A percentile compares a stretch with the other conserved stretches of the same genome.
Conservation (phyloP, 192 early-diverging fungal genomes). For the Powellomyces hirtus region DNA sequence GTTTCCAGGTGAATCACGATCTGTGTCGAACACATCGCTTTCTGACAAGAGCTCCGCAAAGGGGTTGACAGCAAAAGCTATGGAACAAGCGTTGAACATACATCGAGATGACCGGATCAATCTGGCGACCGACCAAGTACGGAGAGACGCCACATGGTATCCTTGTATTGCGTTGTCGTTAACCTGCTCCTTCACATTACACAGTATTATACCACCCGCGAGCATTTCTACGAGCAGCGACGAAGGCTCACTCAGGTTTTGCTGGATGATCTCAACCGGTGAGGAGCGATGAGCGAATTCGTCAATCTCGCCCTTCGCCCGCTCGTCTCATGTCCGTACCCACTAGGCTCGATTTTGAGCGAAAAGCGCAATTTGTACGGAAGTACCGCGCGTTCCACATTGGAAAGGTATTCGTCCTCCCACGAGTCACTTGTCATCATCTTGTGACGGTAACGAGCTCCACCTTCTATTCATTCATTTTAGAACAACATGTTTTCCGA, state of each 20-base stretch:
- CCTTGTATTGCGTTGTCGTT: neutral
- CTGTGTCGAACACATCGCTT: neutral
- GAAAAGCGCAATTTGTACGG: constrained; percentile 36
- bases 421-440: too few species aligned
- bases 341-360: constrained; percentile 45
- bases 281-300: neutral
- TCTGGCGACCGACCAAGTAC: constrained; percentile 37
- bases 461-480: constrained; percentile 7
- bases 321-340: neutral
- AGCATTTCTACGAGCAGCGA: constrained; percentile 50
- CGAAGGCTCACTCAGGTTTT: constrained; percentile 42
- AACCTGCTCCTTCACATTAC: neutral
- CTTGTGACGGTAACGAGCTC: too few species aligned
- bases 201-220: constrained; percentile 44
- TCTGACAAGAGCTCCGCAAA: neutral
- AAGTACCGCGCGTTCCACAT: constrained; percentile 40
- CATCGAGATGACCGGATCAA: constrained; percentile 24
- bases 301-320: too few species aligned
- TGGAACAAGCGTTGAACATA: constrained; percentile 41
- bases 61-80: constrained; percentile 28
- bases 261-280: constrained; percentile 45
- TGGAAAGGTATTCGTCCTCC: constrained; percentile 41
- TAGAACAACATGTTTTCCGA: constrained; percentile 42
- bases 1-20: neutral
- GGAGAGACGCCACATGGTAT: neutral